Evolutionary conservation across 192 early-diverging fungal genomes (phyloP), one percentile per base, ranked within the genome.

Genomic region (Mortierella alpina): DNA sequence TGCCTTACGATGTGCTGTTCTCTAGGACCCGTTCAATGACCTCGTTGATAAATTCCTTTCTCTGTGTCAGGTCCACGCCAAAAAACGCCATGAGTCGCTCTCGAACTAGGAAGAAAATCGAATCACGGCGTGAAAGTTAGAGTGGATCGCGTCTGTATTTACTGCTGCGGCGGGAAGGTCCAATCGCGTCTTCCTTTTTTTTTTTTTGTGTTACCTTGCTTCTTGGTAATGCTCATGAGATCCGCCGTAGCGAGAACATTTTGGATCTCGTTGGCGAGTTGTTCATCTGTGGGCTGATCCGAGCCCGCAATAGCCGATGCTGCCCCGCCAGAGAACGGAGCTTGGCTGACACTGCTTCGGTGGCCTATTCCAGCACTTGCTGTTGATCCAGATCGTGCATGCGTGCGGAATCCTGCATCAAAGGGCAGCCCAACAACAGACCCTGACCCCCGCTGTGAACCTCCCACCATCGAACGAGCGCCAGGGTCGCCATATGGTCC

Each of bases 151-250:
- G n/a, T n/a, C n/a, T n/a, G n/a, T n/a, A n/a, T 41, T n/a, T 1
- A 47, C 40, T 39, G 40, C 6, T 6, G 8, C 40, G 9, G 41
- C 13, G 41, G 15, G n/a, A n/a, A n/a, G n/a, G 46, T 40, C 40
- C 17, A 40, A 40, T 4, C 17, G 39, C 13, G 54, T 13, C 13
- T 22, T 55, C n/a, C 22, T 55, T 13, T 55, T 6, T 55, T 55
- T 55, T 20, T 56, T 13, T 13, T 56, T 56, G 63, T 44, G 9
- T 65, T 88, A 88, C 87, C 90, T 88, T 95, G 94, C 84, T 98
- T 98, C 89, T 99, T 98, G 52, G 98, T 99, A 58, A 99, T 93
- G n/a, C 92, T 94, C 97, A 98, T 98, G 63, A 99, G 82, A 72
- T 99, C 93, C 10, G 95, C 95, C 0, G 93, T 94, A 14, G 91